Evolutionary conservation across 176 grass and related monocot genomes (phyloP).

Genomic region (Cenchrus americanus): DNA sequence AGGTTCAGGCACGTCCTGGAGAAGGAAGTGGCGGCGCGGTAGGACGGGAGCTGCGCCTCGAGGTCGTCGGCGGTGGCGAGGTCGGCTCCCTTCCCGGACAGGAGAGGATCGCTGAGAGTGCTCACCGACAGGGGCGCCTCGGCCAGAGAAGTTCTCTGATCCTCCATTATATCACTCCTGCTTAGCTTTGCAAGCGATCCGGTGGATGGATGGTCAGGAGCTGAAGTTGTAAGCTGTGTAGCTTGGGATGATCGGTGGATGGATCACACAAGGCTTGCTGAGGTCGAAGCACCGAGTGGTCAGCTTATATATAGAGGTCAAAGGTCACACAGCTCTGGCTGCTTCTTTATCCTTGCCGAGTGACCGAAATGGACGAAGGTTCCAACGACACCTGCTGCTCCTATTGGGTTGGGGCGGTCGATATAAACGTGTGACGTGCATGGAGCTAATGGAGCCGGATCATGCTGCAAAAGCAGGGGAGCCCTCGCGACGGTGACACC

Average conservation of each 20-base stretch:
- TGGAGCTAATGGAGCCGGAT: no score
- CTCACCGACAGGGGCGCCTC: background rate
- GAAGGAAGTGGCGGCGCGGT: constrained; percentile 36
- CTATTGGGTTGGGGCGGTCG: no score
- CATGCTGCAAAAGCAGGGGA: no score
- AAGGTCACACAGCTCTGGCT: background rate
- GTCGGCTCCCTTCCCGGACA: background rate
- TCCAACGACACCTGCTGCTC: no score
- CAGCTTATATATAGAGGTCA: background rate
- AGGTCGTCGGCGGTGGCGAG: constrained; percentile 8
- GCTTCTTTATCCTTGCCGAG: no score
- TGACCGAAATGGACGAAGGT: no score
- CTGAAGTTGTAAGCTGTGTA: no score
- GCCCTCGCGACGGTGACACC: no score
- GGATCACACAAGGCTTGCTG: background rate
- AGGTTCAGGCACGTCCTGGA: constrained; percentile 63
- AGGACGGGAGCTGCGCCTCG: constrained; percentile 40
- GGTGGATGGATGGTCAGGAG: no score
- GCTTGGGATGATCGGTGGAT: background rate
- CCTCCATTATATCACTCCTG: constrained; percentile 7
- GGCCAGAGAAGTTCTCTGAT: background rate
- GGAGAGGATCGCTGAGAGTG: constrained; percentile 13
- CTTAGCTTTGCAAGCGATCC: background rate
- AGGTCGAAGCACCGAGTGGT: background rate
- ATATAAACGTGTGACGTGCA: no score